Percentiles rank a stretch among this genome's conserved stretches.
Evolutionary conservation across 257 asterid genomes (phyloP).

Genomic region (Solanum pimpinellifolium): DNA sequence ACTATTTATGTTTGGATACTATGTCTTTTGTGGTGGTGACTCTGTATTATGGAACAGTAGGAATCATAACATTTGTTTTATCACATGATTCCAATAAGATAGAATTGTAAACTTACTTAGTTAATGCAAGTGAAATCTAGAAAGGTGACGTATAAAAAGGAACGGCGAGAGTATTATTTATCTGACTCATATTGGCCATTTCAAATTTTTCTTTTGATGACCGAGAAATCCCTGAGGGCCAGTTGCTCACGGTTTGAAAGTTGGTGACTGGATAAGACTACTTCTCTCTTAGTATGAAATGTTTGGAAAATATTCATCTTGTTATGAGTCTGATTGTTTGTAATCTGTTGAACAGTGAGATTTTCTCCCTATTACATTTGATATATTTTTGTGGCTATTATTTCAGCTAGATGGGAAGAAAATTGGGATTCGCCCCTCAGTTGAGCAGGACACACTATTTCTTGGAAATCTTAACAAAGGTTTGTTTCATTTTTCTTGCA

Average conservation of each 20-base stretch:
- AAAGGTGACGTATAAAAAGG: neutral
- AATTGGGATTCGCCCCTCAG: constrained; percentile 80
- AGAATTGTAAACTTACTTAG: neutral
- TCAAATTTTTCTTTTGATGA: neutral
- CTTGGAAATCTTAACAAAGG: constrained; percentile 89
- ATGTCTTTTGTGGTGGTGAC: neutral
- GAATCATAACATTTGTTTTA: neutral
- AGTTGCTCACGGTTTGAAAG: neutral
- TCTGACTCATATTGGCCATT: neutral
- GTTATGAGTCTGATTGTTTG: neutral
- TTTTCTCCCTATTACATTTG: neutral
- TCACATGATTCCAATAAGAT: neutral
- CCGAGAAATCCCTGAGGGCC: neutral
- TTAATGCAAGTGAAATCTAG: neutral
- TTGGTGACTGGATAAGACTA: neutral
- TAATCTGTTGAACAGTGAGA: neutral
- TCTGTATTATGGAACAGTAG: neutral
- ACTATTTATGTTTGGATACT: neutral
- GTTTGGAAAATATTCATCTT: neutral
- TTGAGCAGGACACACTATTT: constrained; percentile 61
- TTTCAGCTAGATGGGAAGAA: constrained; percentile 80
- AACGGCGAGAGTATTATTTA: neutral
- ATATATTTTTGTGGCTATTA: neutral
- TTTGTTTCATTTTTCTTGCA: constrained; percentile 16
- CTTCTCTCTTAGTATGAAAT: neutral